Evolutionary conservation across 1,284 basidiomycete genomes (phyloP).

Genomic region (Puccinia horiana): DNA sequence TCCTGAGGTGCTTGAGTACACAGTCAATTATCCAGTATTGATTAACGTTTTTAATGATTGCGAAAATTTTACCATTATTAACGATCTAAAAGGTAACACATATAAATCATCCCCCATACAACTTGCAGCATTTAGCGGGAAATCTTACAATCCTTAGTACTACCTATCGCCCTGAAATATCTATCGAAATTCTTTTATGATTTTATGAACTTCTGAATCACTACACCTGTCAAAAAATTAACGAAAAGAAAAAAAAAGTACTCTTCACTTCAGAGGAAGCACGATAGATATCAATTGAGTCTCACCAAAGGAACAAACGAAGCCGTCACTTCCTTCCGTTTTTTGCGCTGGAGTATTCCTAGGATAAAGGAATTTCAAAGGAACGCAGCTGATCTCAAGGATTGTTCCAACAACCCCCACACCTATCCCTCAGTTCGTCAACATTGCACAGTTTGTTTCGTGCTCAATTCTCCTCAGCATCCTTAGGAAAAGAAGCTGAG

Average conservation of each 20-base stretch:
- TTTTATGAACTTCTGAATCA: not conserved
- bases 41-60: slow-evolving; percentile 3
- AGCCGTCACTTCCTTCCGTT: not conserved
- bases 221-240: slow-evolving; percentile 7
- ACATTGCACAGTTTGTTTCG: not conserved
- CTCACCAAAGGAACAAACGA: not conserved
- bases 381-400: not conserved
- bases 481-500: not conserved
- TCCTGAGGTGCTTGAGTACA: slow-evolving; percentile 2
- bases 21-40: slow-evolving; percentile 13
- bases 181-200: not conserved
- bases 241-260: slow-evolving; percentile 4
- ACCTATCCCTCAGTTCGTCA: not conserved
- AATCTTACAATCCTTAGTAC: not conserved
- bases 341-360: not conserved
- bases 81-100: slow-evolving; percentile 1
- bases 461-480: not conserved
- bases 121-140: not conserved
- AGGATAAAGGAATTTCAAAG: not conserved
- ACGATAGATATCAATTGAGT: not conserved
- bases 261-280: slow-evolving; percentile 6
- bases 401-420: not conserved
- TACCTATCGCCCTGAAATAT: not conserved
- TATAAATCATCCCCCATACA: not conserved
- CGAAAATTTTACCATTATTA: not conserved